Base-by-base conservation (phyloP, 1,139 yeast species). In the Debaryomyces subglobosus region DNA sequence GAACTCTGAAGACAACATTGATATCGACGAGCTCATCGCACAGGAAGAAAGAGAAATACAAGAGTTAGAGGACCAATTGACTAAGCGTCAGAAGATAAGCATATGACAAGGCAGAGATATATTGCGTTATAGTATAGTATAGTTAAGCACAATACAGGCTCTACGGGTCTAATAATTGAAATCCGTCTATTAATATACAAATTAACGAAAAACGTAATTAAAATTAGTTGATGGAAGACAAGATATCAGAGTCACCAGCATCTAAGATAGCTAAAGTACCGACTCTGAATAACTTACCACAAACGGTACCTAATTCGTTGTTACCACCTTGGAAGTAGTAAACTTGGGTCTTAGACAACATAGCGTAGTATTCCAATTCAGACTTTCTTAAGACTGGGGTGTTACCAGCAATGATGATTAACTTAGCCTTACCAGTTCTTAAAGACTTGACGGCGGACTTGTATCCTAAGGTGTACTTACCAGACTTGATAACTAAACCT, bases 261-360 rank as follows among this genome's bases (percentile, higher is more conserved):
- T 95, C 99, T 73, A 92, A 82, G 70, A 95, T 78, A 69, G 98
- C 84, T 72, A 94, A 82, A 70, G 92, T 94, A 83, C 98, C 98
- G 69, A 94, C 99, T 84, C 98, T 92, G 97, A 95, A 94, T 74
- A 94, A 91, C 83, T 89, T 92, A 91, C 99, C 99, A 80, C 97
- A 94, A 67, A 97, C 97, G 70, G 99, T 95, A 84, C 99, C 98
- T 74, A 94, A 90, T 83, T 92, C 97, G 82, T 92, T 92, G 97
- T 92, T 92, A 80, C 97, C 96, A 84, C 98, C 99, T 81, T 89
- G 96, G 96, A 92, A 94, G 86, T 85, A 86, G 96, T 92, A 94
- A 69, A 94, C 96, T 74, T 85, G 86, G 76, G 97, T 90, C 90
- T 92, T 94, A 76, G 99, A 89, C 79, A 94, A 88, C 99, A 94